Percentiles rank a stretch among this genome's conserved stretches.
Evolutionary conservation across 2,329 filamentous ascomycete genomes (phyloP).

Genomic region (Trichoderma sp.): DNA sequence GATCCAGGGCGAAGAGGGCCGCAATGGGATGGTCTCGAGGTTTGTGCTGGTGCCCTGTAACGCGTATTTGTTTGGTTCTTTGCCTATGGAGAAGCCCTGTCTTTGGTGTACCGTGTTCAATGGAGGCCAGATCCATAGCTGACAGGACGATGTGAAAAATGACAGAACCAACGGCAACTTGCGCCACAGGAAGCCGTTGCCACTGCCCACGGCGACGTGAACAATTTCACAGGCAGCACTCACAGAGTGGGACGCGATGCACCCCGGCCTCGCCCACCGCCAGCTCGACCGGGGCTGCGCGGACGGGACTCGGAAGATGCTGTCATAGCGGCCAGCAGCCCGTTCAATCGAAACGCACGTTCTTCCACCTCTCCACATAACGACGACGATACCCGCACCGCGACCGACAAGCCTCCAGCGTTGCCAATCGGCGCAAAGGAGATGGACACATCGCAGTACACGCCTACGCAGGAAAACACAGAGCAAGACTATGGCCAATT

Average conservation of each 20-base stretch:
- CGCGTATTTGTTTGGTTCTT: background rate
- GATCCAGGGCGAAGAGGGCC: background rate
- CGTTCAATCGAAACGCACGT: conserved; percentile 12
- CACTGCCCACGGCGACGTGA: conserved; percentile 18
- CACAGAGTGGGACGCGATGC: conserved; percentile 21
- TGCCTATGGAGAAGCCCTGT: background rate
- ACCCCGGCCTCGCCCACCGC: conserved; percentile 20
- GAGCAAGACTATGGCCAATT: conserved; percentile 58
- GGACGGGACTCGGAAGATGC: conserved; percentile 20
- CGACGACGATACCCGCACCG: background rate
- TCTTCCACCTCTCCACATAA: conserved; percentile 11
- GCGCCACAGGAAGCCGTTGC: conserved; percentile 17
- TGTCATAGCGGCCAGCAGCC: conserved; percentile 30
- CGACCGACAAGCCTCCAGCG: conserved; percentile 30
- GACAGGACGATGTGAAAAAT: background rate
- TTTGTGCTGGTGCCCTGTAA: conserved; percentile 9
- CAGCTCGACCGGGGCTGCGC: conserved; percentile 4
- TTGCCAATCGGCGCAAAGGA: conserved; percentile 35
- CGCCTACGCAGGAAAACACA: conserved; percentile 59
- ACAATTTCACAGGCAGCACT: background rate
- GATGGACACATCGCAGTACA: conserved; percentile 54
- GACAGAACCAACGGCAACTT: conserved; percentile 6
- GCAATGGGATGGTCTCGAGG: background rate
- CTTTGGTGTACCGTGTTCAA: background rate
- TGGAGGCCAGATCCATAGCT: background rate